phyloP scores from a whole-genome alignment of 495 filamentous ascomycete species.

The Daldinia concentrica region DNA sequence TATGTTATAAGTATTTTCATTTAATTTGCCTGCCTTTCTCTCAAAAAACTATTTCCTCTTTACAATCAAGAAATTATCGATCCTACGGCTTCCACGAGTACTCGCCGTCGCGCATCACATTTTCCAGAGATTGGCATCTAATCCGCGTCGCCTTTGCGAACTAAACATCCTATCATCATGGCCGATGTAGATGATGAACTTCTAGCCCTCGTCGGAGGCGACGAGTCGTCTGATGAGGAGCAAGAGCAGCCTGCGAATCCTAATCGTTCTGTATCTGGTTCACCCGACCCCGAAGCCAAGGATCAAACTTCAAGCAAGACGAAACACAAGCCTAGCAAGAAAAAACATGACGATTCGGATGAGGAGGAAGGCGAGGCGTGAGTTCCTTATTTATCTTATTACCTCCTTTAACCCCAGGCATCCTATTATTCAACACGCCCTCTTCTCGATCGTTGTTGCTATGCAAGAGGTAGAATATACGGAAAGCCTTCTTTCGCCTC shows the following conservation, averaged over 20 bases:
- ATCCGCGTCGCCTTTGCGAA: background rate
- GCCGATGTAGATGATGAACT: slow-evolving; percentile 88
- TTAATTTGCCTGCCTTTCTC: background rate
- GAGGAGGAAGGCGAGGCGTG: slow-evolving; percentile 87
- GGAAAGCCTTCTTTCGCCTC: background rate
- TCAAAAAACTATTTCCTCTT: background rate
- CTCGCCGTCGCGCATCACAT: background rate
- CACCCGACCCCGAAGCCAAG: slow-evolving; percentile 45
- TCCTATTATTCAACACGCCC: background rate
- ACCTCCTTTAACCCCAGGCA: background rate
- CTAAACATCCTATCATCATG: slow-evolving; percentile 50
- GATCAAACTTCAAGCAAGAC: slow-evolving; percentile 59
- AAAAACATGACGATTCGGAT: slow-evolving; percentile 69
- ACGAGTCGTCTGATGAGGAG: slow-evolving; percentile 62
- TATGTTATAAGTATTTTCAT: background rate
- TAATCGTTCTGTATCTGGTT: slow-evolving; percentile 50
- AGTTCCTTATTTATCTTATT: slow-evolving; percentile 52
- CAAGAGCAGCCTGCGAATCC: slow-evolving; percentile 50
- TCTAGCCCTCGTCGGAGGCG: slow-evolving; percentile 81
- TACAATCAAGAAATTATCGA: background rate
- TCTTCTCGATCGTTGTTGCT: background rate
- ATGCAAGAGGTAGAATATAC: background rate
- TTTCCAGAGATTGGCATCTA: background rate
- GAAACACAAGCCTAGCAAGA: slow-evolving; percentile 53
- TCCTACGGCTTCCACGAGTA: background rate